A percentile compares a stretch with the other conserved stretches of the same genome.
These are phyloP conservation scores for Nakazawaea pomicola DNA, from an alignment of 805 yeast genomes.

Conservation along the genomic window DNA sequence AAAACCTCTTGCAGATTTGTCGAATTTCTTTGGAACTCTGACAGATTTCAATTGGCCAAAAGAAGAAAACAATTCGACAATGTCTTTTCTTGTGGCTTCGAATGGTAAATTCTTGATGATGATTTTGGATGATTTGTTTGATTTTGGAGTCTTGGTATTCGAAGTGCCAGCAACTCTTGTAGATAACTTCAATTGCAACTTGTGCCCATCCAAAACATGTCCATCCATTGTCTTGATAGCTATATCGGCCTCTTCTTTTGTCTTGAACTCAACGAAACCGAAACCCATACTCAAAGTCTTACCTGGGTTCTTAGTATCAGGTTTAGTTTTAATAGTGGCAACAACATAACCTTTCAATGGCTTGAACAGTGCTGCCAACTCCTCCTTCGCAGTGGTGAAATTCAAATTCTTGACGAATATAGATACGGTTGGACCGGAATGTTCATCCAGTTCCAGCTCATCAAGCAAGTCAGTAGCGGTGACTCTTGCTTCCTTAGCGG, in stretches of 20 bases:
- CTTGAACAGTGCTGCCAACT: slow-evolving; percentile 57
- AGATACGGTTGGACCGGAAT: slow-evolving; percentile 76
- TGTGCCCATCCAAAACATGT: slow-evolving; percentile 81
- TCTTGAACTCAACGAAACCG: slow-evolving; percentile 88
- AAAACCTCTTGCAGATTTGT: slow-evolving; percentile 93
- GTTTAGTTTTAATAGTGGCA: slow-evolving; percentile 81
- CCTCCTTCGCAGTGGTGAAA: slow-evolving; percentile 64
- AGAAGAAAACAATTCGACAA: slow-evolving; percentile 87
- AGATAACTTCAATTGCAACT: slow-evolving; percentile 81
- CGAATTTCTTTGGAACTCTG: slow-evolving; percentile 94
- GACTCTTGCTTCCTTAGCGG: slow-evolving; percentile 37
- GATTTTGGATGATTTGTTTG: slow-evolving; percentile 60
- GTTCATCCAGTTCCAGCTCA: slow-evolving; percentile 29
- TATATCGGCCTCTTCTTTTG: slow-evolving; percentile 69
- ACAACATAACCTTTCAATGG: slow-evolving; percentile 73
- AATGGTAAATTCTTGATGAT: slow-evolving; percentile 96
- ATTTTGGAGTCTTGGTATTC: slow-evolving; percentile 26
- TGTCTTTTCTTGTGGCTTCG: slow-evolving; percentile 89
- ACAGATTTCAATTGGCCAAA: slow-evolving; percentile 94
- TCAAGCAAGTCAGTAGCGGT: slow-evolving; percentile 41
- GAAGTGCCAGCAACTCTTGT: slow-evolving; percentile 46
- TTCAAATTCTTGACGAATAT: slow-evolving; percentile 89
- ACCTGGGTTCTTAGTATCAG: slow-evolving; percentile 71
- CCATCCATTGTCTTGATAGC: slow-evolving; percentile 77
- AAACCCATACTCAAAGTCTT: slow-evolving; percentile 90